Evolutionary conservation across 495 filamentous ascomycete species (phyloP), one percentile per base, ranked within the genome.

Genomic region (Penicillium lividum): DNA sequence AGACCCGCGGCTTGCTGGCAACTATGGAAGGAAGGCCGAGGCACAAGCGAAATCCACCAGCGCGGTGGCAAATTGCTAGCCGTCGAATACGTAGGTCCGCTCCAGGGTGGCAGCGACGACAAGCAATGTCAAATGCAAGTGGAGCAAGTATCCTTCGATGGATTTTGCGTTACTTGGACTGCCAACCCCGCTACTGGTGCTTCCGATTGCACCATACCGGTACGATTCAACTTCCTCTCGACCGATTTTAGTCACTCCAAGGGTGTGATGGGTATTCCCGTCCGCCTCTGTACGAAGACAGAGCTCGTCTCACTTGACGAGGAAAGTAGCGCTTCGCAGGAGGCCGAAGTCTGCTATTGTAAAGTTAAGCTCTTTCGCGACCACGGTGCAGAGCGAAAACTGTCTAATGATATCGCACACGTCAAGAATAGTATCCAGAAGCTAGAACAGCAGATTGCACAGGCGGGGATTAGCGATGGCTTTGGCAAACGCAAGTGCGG

Each of bases 161-260:
- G 93, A 8, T 98, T 98, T 68, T 90, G 86, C 7, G 90, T 97
- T 15, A 85, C 85, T 27, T 98, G 94, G 94, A 89, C 85, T 1
- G 86, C 89, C 0, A 82, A 84, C 18, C 65, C 82, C 27, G 82
- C 81, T 52, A 73, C 68, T 2, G 83, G 82, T 0, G 61, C 96
- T 52, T 93, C 90, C 73, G 86, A 82, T 31, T 34, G n/a, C n/a
- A n/a, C n/a, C n/a, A n/a, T n/a, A n/a, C 85, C 91, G 11, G 89
- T 98, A 13, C 89, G 92, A 45, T 98, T 97, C 81, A 97, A 98
- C 71, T 98, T 98, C 67, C 81, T 98, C 0, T 98, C 94, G 0
- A 98, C 94, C 13, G 94, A 98, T 67, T 98, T 98, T 68, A 98
- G 91, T 68, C 93, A 96, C 65, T 97, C 94, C 8, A 98, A 98